Conservation (phyloP, 495 filamentous ascomycete species). For the Xylaria longipes region DNA sequence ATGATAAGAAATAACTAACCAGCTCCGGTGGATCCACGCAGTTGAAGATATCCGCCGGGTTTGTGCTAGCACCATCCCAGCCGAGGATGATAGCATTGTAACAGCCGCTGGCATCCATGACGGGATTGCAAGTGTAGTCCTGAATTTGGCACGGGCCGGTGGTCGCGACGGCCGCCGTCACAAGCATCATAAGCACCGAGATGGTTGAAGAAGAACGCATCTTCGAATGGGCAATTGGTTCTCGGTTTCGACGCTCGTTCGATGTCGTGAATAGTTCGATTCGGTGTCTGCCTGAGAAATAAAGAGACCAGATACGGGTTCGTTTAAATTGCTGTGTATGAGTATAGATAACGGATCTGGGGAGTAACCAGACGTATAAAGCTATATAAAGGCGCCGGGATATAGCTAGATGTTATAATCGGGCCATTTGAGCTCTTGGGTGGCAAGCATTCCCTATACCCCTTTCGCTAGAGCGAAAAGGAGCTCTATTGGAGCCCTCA, state of each 20-base stretch:
- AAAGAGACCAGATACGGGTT: not conserved
- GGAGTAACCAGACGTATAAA: too few species aligned
- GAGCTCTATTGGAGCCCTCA: not conserved
- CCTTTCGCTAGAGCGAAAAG: not conserved
- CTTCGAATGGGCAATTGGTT: not conserved
- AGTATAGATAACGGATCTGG: not conserved
- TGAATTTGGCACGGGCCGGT: slow-evolving; percentile 12
- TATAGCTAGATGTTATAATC: slow-evolving; percentile 3
- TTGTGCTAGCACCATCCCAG: slow-evolving; percentile 15
- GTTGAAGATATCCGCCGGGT: slow-evolving; percentile 20
- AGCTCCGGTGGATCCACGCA: slow-evolving; percentile 23
- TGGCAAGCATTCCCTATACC: not conserved
- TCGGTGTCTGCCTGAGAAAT: not conserved
- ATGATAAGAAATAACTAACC: slow-evolving; percentile 3
- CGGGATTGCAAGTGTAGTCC: slow-evolving; percentile 21
- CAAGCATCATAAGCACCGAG: not conserved
- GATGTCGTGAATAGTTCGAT: not conserved
- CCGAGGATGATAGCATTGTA: slow-evolving; percentile 21
- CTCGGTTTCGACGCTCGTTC: not conserved
- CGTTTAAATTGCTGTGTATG: not conserved
- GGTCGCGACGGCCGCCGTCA: slow-evolving; percentile 4
- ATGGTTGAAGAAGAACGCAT: not conserved
- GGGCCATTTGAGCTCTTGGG: not conserved
- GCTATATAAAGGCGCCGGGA: not conserved
- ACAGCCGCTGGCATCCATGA: slow-evolving; percentile 18